phyloP scores from a whole-genome alignment of 495 filamentous ascomycete species.

The Wilcoxina mikolae region DNA sequence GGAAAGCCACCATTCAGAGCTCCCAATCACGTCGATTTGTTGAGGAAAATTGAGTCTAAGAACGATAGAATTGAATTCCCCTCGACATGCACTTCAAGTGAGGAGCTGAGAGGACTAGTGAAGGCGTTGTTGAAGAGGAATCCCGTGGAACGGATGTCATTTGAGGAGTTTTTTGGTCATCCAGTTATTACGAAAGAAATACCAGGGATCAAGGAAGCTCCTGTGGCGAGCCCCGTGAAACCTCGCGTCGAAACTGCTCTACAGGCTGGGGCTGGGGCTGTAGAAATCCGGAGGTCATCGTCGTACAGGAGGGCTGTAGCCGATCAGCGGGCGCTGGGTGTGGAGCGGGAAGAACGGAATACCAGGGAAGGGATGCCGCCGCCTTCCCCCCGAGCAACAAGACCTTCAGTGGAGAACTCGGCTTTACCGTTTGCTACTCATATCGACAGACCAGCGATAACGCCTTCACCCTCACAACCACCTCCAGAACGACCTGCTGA shows the following conservation, averaged over 20 bases:
- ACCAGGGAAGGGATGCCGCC: not conserved
- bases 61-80: slow-evolving; percentile 75
- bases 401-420: not conserved
- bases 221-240: not conserved
- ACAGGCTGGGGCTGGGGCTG: not conserved
- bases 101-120: slow-evolving; percentile 69
- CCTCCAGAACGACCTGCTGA: slow-evolving; percentile 10
- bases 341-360: not conserved
- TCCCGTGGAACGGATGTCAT: slow-evolving; percentile 68
- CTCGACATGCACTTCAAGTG: slow-evolving; percentile 52
- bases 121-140: slow-evolving; percentile 66
- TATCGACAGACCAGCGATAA: not conserved
- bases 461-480: not conserved
- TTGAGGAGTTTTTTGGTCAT: slow-evolving; percentile 65
- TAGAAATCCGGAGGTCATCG: not conserved
- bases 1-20: slow-evolving; percentile 85
- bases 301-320: not conserved
- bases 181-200: slow-evolving; percentile 62
- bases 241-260: not conserved
- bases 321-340: slow-evolving; percentile 1
- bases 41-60: slow-evolving; percentile 75
- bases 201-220: slow-evolving; percentile 56
- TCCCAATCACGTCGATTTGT: slow-evolving; percentile 81
- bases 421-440: slow-evolving; percentile 3
- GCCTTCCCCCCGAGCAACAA: not conserved